Evolutionary conservation across 1,139 yeast species (phyloP).

Genomic region (Petasospora rhodanensis): DNA sequence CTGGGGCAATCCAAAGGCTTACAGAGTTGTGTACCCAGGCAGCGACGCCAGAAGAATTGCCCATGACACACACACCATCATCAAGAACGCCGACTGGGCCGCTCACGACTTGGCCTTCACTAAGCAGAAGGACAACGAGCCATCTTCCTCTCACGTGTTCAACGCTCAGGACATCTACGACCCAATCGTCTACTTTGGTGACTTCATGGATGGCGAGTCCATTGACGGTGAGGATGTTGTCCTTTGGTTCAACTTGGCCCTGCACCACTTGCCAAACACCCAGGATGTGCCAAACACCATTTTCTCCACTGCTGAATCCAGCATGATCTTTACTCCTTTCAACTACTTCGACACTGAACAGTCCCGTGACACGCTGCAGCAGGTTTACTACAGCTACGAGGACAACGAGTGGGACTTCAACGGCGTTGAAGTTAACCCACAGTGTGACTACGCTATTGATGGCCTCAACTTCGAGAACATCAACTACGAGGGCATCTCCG

Average conservation of each 20-base stretch:
- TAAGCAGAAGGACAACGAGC: conserved; percentile 23
- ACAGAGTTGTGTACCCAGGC: conserved; percentile 21
- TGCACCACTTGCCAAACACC: conserved; percentile 27
- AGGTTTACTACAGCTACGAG: conserved; percentile 19
- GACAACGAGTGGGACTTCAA: conserved; percentile 22
- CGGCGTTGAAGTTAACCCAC: conserved; percentile 16
- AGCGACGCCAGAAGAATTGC: conserved; percentile 18
- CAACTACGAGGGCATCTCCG: conserved; percentile 17
- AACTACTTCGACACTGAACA: conserved; percentile 25
- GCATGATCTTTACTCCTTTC: conserved; percentile 24
- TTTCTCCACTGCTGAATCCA: conserved; percentile 23
- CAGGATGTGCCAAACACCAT: conserved; percentile 27
- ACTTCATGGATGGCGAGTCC: conserved; percentile 22
- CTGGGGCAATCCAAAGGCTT: conserved; percentile 26
- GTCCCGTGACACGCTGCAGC: conserved; percentile 22
- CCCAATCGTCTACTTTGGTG: conserved; percentile 20
- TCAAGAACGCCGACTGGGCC: conserved; percentile 25
- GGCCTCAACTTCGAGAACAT: conserved; percentile 11
- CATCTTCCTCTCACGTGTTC: conserved; percentile 20
- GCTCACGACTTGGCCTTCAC: conserved; percentile 21
- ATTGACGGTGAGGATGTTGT: conserved; percentile 25
- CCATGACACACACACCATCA: conserved; percentile 15
- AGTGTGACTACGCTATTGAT: conserved; percentile 16
- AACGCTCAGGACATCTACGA: conserved; percentile 23
- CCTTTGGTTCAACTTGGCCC: conserved; percentile 25